A percentile compares a stretch with the other conserved stretches of the same genome.
Conservation (phyloP, 495 filamentous ascomycete species). For the Polyplosphaeria fusca region DNA sequence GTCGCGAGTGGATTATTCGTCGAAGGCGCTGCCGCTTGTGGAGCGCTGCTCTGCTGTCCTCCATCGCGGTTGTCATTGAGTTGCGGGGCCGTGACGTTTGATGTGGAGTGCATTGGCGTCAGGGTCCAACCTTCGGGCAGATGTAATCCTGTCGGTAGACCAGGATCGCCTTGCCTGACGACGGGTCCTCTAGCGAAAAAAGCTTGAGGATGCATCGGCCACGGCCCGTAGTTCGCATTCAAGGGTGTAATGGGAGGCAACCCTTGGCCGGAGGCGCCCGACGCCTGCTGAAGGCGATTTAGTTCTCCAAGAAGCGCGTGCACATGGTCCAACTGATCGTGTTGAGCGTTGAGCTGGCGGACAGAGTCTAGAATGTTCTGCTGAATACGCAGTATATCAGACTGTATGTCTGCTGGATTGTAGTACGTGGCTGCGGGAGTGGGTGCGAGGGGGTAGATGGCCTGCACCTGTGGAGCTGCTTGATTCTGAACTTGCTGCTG, state of each 20-base stretch:
- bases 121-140: constrained; percentile 77
- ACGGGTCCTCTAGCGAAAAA: constrained; percentile 44
- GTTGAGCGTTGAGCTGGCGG: constrained; percentile 27
- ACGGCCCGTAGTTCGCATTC: constrained; percentile 15
- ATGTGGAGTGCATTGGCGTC: constrained; percentile 32
- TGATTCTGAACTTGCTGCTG: background rate
- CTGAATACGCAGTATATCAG: constrained; percentile 30
- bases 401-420: constrained; percentile 29
- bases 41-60: background rate
- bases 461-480: background rate
- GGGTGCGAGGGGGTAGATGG: background rate
- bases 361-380: constrained; percentile 35
- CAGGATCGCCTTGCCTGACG: constrained; percentile 61
- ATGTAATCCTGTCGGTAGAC: constrained; percentile 67
- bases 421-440: background rate
- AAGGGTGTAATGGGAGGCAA: constrained; percentile 20
- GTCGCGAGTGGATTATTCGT: background rate
- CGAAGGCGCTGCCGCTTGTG: background rate
- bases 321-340: constrained; percentile 28
- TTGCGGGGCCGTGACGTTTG: too few relatives aligned
- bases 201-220: constrained; percentile 27
- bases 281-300: constrained; percentile 26
- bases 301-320: constrained; percentile 27
- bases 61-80: background rate
- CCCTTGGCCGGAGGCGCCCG: constrained; percentile 18